phyloP scores from a whole-genome alignment of 73 alveolate species.

The Vitrella brassicaformis region DNA sequence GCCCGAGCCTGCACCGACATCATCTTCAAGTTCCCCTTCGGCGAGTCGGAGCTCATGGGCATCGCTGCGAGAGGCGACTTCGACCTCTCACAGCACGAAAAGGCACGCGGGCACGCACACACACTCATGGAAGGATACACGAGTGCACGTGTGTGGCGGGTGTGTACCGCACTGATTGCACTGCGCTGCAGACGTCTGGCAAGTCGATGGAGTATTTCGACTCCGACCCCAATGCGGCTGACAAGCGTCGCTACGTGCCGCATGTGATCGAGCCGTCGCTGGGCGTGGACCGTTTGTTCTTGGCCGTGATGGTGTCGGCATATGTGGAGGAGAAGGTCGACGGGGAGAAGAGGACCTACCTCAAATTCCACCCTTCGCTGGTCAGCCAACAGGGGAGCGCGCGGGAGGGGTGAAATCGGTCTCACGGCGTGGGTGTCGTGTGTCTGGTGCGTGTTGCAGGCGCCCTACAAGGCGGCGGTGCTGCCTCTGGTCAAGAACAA shows the following conservation, averaged over 20 bases:
- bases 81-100: conserved; percentile 19
- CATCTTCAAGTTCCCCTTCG: conserved; percentile 18
- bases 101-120: too few relatives aligned
- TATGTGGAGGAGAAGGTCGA: conserved; percentile 15
- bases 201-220: too few relatives aligned
- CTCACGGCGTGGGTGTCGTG: background rate
- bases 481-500: conserved; percentile 20
- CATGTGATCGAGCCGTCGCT: conserved; percentile 25
- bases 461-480: conserved; percentile 20
- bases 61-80: conserved; percentile 24
- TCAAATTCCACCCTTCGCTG: background rate
- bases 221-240: too few relatives aligned
- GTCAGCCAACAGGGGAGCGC: too few relatives aligned
- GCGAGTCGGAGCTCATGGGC: conserved; percentile 19
- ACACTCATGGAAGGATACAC: too few relatives aligned
- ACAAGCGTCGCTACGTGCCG: conserved; percentile 18
- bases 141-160: too few relatives aligned
- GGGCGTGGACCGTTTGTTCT: conserved; percentile 18
- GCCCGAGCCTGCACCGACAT: conserved; percentile 36
- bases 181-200: too few relatives aligned
- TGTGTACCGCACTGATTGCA: too few relatives aligned
- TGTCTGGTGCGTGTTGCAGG: background rate
- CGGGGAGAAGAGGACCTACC: conserved; percentile 7
- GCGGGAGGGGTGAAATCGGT: background rate
- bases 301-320: conserved; percentile 16